A percentile compares a stretch with the other conserved stretches of the same genome.
Evolutionary conservation across 192 early-diverging fungal genomes (phyloP).

Genomic region (Podochytrium sp.): DNA sequence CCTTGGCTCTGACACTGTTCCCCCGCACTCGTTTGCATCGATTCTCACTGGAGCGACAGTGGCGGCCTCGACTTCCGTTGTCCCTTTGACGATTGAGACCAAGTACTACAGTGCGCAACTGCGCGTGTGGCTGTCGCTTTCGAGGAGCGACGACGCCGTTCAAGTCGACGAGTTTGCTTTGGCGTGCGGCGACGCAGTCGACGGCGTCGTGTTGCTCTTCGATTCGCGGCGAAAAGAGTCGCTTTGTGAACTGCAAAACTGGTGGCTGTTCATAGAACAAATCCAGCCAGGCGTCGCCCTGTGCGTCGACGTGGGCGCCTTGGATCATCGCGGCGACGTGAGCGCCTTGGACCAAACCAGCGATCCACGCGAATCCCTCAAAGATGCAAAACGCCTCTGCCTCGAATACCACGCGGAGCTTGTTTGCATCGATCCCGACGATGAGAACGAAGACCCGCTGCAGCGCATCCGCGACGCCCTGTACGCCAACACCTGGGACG

Average conservation of each 20-base stretch:
- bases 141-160: neutral
- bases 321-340: neutral
- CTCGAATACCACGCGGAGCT: neutral
- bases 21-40: neutral
- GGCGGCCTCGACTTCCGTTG: neutral
- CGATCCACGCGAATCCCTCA: neutral
- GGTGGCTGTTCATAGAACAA: neutral
- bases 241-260: neutral
- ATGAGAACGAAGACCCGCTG: neutral
- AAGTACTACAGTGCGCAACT: conserved; percentile 20
- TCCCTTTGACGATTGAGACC: neutral
- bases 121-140: neutral
- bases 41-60: neutral
- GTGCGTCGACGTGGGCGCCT: neutral
- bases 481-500: conserved; percentile 25
- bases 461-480: conserved; percentile 8
- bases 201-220: conserved; percentile 6
- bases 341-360: neutral
- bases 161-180: neutral
- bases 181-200: neutral
- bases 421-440: neutral
- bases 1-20: neutral
- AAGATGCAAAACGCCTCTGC: neutral
- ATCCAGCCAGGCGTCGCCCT: conserved; percentile 3
- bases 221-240: neutral